A percentile compares a stretch with the other conserved stretches of the same genome.
Conservation (phyloP, 495 filamentous ascomycete genomes). For the Lindgomyces ingoldianus region DNA sequence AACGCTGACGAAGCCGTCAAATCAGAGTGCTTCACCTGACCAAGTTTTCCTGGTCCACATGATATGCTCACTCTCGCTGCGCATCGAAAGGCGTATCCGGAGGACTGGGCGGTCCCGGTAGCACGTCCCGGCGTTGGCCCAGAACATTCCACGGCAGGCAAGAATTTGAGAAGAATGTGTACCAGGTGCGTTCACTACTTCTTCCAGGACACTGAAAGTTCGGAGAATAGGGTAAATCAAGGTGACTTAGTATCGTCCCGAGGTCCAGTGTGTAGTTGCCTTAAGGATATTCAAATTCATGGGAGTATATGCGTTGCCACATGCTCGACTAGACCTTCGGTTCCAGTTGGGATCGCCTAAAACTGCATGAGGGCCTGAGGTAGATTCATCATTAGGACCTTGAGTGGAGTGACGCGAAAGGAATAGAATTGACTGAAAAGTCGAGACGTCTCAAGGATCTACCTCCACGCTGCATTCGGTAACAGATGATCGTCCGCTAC, state of each 20-base stretch:
- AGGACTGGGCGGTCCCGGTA: slow-evolving; percentile 2
- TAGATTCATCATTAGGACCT: too few relatives aligned
- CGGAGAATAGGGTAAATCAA: slow-evolving; percentile 36
- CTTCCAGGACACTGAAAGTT: slow-evolving; percentile 7
- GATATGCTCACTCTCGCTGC: neutral
- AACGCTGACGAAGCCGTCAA: too few relatives aligned
- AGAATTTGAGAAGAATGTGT: neutral
- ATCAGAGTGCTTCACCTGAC: too few relatives aligned
- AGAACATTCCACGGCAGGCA: neutral
- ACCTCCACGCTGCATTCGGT: neutral
- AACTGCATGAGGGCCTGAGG: too few relatives aligned
- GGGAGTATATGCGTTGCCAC: neutral
- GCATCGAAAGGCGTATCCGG: neutral
- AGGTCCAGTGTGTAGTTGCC: neutral
- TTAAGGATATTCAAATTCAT: neutral
- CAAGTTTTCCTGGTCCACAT: neutral
- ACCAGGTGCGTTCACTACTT: slow-evolving; percentile 9
- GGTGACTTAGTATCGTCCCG: neutral
- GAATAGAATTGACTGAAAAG: neutral
- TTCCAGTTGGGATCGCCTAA: too few relatives aligned
- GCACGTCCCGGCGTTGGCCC: slow-evolving; percentile 2
- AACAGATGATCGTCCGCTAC: neutral
- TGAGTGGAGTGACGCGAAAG: neutral
- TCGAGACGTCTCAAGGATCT: neutral
- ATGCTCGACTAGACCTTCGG: neutral